These are phyloP conservation scores for Kwoniella heveanensis DNA, from an alignment of 768 basidiomycete species.

Conservation along the genomic window DNA sequence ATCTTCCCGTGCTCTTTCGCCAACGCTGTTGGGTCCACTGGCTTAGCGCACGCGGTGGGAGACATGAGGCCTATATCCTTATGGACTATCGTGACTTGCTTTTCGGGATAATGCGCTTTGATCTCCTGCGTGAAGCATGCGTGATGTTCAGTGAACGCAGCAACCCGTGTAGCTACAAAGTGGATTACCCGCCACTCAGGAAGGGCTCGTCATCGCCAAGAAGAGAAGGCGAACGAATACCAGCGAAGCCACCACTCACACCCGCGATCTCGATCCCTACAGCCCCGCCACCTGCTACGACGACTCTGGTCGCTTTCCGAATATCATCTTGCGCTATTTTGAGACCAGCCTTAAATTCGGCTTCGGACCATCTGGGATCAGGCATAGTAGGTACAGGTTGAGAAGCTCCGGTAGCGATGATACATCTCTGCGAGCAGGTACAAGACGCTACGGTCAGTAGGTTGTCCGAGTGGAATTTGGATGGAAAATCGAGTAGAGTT, in stretches of 20 bases:
- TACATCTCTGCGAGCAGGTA: slow-evolving; percentile 49
- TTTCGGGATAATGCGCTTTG: slow-evolving; percentile 33
- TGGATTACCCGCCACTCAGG: too few species aligned
- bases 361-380: slow-evolving; percentile 16
- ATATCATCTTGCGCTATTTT: slow-evolving; percentile 61
- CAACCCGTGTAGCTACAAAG: too few species aligned
- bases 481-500: too few species aligned
- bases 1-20: slow-evolving; percentile 1
- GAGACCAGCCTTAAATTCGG: slow-evolving; percentile 20
- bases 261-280: slow-evolving; percentile 62
- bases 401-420: slow-evolving; percentile 51
- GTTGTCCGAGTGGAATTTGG: too few species aligned
- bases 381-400: slow-evolving; percentile 51
- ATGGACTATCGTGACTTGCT: slow-evolving; percentile 49
- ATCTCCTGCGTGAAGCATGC: too few species aligned
- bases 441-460: too few species aligned
- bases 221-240: too few species aligned
- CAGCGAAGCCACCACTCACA: slow-evolving; percentile 24
- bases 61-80: slow-evolving; percentile 20
- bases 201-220: too few species aligned
- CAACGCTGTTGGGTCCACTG: slow-evolving; percentile 26
- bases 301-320: slow-evolving; percentile 60
- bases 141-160: too few species aligned
- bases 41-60: slow-evolving; percentile 13
- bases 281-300: slow-evolving; percentile 73